Conservation (phyloP, 2,329 filamentous ascomycete species). For the Chaetomiaceae sp. region DNA sequence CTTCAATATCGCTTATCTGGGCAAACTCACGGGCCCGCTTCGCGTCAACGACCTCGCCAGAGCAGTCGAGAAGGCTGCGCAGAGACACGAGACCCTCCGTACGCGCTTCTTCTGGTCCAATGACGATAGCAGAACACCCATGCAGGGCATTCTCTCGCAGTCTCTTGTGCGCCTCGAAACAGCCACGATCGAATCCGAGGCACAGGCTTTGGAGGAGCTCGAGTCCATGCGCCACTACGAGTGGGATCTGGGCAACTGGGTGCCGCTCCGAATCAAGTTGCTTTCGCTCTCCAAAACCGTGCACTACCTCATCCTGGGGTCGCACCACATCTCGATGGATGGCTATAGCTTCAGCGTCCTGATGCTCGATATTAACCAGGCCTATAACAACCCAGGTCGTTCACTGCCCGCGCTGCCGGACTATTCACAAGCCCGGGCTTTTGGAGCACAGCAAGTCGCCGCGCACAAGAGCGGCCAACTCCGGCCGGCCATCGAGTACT, state of each 20-base stretch:
- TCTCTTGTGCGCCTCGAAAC: not conserved
- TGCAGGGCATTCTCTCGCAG: not conserved
- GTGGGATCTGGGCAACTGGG: not conserved
- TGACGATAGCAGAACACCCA: conserved; percentile 3
- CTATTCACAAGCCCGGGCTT: not conserved
- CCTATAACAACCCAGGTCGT: not conserved
- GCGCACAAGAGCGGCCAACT: not conserved
- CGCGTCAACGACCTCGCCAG: too few relatives aligned
- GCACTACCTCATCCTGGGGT: not conserved
- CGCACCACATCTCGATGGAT: not conserved
- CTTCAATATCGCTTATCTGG: conserved; percentile 35
- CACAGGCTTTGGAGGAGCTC: not conserved
- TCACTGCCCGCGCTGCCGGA: not conserved
- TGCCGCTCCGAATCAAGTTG: not conserved
- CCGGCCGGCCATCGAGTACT: not conserved
- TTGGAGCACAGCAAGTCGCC: not conserved
- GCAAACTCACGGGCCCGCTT: conserved; percentile 34
- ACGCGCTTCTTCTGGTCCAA: conserved; percentile 29
- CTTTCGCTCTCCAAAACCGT: not conserved
- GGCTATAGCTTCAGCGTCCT: not conserved
- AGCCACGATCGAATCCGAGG: not conserved
- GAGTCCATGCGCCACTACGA: not conserved
- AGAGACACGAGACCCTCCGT: conserved; percentile 34
- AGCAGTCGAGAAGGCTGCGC: conserved; percentile 34
- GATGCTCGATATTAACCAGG: not conserved